phyloP scores from a whole-genome alignment of 495 filamentous ascomycete genomes.

The Hypomontagnella monticulosa region DNA sequence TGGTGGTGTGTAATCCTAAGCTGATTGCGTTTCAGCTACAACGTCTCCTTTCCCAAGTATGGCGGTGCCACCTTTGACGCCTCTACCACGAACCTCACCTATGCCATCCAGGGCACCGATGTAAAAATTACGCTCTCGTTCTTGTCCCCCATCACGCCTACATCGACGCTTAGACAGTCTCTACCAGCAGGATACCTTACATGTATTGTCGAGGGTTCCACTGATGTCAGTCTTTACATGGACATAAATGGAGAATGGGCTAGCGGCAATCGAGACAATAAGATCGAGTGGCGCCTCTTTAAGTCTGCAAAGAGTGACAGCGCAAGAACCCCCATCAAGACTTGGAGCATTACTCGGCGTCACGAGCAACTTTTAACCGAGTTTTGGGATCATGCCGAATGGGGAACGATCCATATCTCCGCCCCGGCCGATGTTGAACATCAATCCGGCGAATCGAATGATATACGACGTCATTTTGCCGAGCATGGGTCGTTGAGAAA shows the following conservation, averaged over 20 bases:
- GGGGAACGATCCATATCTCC: conserved; percentile 84
- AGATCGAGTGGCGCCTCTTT: conserved; percentile 74
- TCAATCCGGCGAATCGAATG: conserved; percentile 74
- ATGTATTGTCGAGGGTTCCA: conserved; percentile 74
- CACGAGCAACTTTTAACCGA: conserved; percentile 79
- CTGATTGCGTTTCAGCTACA: conserved; percentile 55
- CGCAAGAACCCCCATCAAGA: conserved; percentile 52
- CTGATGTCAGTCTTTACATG: conserved; percentile 81
- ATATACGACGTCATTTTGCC: conserved; percentile 78
- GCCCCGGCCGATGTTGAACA: conserved; percentile 71
- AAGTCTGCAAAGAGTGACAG: conserved; percentile 45
- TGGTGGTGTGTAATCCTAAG: background rate
- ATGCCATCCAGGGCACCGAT: conserved; percentile 67
- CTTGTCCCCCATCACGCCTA: conserved; percentile 91
- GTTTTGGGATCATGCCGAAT: conserved; percentile 80
- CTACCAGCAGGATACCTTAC: conserved; percentile 89
- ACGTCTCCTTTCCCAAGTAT: conserved; percentile 76
- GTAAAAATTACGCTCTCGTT: conserved; percentile 81
- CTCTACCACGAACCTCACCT: conserved; percentile 91
- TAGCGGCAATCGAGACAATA: conserved; percentile 73
- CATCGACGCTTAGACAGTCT: conserved; percentile 88
- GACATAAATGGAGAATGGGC: conserved; percentile 93
- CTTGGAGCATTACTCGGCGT: conserved; percentile 69
- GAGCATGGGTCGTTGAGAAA: conserved; percentile 69
- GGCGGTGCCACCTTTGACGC: conserved; percentile 86